Percentiles rank a stretch among this genome's conserved stretches.
Conservation (phyloP, 305 asterid species). For the Fraxinus platypoda region DNA sequence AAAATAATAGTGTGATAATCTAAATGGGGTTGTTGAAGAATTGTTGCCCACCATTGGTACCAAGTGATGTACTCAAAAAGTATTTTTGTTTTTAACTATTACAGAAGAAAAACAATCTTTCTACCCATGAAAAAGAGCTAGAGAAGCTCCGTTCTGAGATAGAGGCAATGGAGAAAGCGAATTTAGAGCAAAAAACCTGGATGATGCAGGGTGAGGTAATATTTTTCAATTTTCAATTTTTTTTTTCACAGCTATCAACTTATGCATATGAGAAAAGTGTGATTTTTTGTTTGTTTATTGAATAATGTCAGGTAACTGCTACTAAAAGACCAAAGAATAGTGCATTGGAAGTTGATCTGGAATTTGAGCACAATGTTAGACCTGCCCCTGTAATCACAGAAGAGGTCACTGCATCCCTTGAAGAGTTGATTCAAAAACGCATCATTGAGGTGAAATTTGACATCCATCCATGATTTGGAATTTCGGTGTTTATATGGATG, state of each 20-base stretch:
- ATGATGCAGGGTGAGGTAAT: constrained; percentile 95
- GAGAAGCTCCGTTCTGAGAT: constrained; percentile 60
- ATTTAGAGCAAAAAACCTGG: constrained; percentile 87
- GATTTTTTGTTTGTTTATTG: not conserved
- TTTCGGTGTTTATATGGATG: not conserved
- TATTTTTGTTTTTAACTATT: constrained; percentile 8
- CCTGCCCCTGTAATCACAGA: constrained; percentile 55
- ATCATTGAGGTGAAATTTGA: constrained; percentile 60
- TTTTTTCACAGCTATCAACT: constrained; percentile 3
- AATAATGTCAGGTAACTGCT: constrained; percentile 71
- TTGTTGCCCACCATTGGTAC: constrained; percentile 10
- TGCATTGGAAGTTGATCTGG: constrained; percentile 87
- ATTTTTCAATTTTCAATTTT: constrained; percentile 6
- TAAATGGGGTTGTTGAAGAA: constrained; percentile 1
- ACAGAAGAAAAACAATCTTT: constrained; percentile 56
- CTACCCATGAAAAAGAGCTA: constrained; percentile 71
- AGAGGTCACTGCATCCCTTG: constrained; percentile 76
- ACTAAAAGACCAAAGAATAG: constrained; percentile 85
- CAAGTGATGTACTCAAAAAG: constrained; percentile 10
- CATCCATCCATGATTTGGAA: constrained; percentile 2
- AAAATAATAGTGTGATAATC: not conserved
- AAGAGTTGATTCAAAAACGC: constrained; percentile 80
- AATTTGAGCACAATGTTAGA: constrained; percentile 89
- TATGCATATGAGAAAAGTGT: constrained; percentile 22
- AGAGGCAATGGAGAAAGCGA: constrained; percentile 78